Evolutionary conservation across 2,329 filamentous ascomycete genomes (phyloP), one percentile per base, ranked within the genome.

Genomic region (Pseudogymnoascus sp.): DNA sequence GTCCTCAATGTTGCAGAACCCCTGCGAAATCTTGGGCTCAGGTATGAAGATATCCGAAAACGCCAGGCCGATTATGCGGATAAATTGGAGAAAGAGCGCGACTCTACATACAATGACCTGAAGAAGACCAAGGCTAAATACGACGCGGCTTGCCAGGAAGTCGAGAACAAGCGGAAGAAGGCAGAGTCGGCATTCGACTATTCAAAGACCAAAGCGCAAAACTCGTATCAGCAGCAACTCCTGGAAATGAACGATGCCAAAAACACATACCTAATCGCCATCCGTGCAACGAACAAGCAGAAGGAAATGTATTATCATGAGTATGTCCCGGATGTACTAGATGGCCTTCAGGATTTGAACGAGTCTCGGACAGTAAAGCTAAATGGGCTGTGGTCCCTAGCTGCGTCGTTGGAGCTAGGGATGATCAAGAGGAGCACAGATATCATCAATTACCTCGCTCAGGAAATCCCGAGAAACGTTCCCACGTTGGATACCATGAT

Each of bases 301-400:
- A 99, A 97, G 78, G 92, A 97, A 73, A 91, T 88, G 72, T 97
- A 97, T 78, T 99, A 96, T 72, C 89, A 97, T 73, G 92, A 97
- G 75, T 97, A 97, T 74, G 83, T 99, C 19, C 94, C 94, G 7
- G 94, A 97, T 72, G 78, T 97, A 63, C 82, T 99, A 72, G 91
- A 97, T 76, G 92, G 92, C 69, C 77, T 99, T 63, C 94, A 99
- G 79, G 92, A 97, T 69, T 83, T 99, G 60, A 92, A 90, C 64
- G 92, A 99, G 76, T 95, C 93, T 64, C 86, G 91, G 60, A 91
- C 92, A 9, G 75, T 86, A 59, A 92, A 90, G 70, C 77, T 97
- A 67, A 99, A 99, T 74, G 80, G 83, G 5, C 78, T 97, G 39
- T 99, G 95, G 94, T 85, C 84, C 2, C 79, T 88, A 38, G 93